Evolutionary conservation across 2,329 filamentous ascomycete species (phyloP).

Genomic region (Sporothrix mexicana): DNA sequence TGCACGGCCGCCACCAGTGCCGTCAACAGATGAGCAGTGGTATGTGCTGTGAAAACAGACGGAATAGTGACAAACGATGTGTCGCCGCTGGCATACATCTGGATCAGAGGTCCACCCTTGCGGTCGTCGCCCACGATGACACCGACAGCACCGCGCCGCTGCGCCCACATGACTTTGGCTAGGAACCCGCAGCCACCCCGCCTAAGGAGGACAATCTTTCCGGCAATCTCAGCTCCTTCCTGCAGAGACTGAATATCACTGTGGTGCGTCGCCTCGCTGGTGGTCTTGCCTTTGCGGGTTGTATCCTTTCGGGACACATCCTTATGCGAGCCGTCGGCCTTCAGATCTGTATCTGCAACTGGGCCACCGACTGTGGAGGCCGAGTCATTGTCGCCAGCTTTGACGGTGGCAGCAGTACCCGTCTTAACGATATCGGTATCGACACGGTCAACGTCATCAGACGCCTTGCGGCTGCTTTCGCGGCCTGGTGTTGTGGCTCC

Average conservation of each 20-base stretch:
- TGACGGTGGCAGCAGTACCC: neutral
- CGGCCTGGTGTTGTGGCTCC: neutral
- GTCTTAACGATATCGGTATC: neutral
- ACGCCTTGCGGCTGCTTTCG: neutral
- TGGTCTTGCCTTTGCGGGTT: neutral
- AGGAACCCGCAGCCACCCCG: conserved; percentile 94
- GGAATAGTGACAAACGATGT: conserved; percentile 95
- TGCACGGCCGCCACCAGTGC: conserved; percentile 33
- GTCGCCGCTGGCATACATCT: conserved; percentile 98
- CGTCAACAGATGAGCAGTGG: conserved; percentile 82
- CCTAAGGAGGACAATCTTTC: conserved; percentile 89
- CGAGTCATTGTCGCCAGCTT: neutral
- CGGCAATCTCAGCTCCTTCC: conserved; percentile 88
- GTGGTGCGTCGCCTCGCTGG: conserved; percentile 52
- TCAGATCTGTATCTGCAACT: neutral
- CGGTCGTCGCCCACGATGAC: conserved; percentile 94
- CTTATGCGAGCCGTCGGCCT: neutral
- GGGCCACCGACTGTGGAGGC: neutral
- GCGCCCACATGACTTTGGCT: conserved; percentile 97
- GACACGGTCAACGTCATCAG: neutral
- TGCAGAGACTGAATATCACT: conserved; percentile 92
- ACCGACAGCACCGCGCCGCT: conserved; percentile 84
- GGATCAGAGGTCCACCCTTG: conserved; percentile 84
- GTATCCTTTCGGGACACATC: conserved; percentile 18
- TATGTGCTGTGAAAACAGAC: conserved; percentile 91